These are phyloP conservation scores for Beauveria sp. DNA, from an alignment of 2,329 filamentous ascomycete species.

Conservation along the genomic window DNA sequence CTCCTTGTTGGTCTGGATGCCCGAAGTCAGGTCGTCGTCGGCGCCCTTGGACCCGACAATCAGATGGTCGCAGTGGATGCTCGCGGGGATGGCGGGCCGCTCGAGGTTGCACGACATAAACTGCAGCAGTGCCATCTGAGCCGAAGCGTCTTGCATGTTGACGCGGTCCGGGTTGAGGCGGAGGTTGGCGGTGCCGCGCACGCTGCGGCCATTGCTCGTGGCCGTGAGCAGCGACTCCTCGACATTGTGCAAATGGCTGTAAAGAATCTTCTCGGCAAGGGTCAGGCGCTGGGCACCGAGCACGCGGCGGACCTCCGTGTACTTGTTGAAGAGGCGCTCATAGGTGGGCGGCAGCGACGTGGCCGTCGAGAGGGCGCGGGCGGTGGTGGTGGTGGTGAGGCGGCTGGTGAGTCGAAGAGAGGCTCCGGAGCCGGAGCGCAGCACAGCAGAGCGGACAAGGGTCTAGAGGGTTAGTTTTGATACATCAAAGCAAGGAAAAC, in stretches of 20 bases:
- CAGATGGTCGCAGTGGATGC: slow-evolving; percentile 98
- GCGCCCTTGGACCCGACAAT: slow-evolving; percentile 93
- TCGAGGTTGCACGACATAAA: slow-evolving; percentile 96
- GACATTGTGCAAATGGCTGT: slow-evolving; percentile 83
- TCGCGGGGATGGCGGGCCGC: slow-evolving; percentile 85
- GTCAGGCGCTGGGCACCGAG: slow-evolving; percentile 65
- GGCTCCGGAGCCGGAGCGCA: slow-evolving; percentile 22
- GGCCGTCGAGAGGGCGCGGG: slow-evolving; percentile 30
- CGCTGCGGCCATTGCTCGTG: slow-evolving; percentile 74
- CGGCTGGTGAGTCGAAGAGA: slow-evolving; percentile 2
- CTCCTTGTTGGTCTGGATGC: slow-evolving; percentile 88
- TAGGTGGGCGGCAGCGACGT: slow-evolving; percentile 61
- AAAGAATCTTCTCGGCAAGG: slow-evolving; percentile 95
- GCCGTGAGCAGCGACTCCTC: slow-evolving; percentile 79
- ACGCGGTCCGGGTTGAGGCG: slow-evolving; percentile 96
- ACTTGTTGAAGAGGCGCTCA: slow-evolving; percentile 68
- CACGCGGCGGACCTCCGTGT: slow-evolving; percentile 66
- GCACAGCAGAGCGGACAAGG: slow-evolving; percentile 26
- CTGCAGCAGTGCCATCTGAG: slow-evolving; percentile 95
- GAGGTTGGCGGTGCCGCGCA: slow-evolving; percentile 83
- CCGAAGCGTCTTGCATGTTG: slow-evolving; percentile 98
- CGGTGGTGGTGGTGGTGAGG: not conserved
- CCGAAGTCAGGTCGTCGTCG: slow-evolving; percentile 72
- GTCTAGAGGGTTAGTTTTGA: slow-evolving; percentile 22
- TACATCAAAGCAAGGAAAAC: not conserved